Percentiles rank a stretch among this genome's conserved stretches.
Conservation (phyloP, 2,329 filamentous ascomycete species). For the Rhynchosporium secalis region DNA sequence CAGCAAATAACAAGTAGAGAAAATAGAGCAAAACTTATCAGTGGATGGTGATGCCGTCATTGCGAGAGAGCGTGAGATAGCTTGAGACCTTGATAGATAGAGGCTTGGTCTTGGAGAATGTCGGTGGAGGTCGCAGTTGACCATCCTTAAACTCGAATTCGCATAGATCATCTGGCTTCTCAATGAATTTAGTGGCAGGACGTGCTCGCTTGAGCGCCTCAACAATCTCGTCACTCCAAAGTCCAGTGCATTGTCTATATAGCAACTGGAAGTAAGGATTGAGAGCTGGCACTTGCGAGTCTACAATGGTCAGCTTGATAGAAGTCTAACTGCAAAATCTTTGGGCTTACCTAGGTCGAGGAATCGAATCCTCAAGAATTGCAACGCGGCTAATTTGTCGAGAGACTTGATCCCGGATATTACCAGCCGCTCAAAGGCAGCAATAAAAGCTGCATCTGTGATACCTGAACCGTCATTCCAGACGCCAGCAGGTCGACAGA, state of each 20-base stretch:
- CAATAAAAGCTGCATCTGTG: constrained; percentile 70
- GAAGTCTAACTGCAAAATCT: background rate
- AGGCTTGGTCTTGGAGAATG: constrained; percentile 34
- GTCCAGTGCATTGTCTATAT: constrained; percentile 61
- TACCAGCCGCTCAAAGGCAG: constrained; percentile 68
- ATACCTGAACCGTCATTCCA: constrained; percentile 70
- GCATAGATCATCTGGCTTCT: constrained; percentile 64
- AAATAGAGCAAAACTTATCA: constrained; percentile 13
- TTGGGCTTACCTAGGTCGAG: constrained; percentile 62
- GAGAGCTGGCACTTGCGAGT: constrained; percentile 67
- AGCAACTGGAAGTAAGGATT: constrained; percentile 72
- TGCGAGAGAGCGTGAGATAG: constrained; percentile 30
- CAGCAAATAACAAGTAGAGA: background rate
- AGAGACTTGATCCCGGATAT: constrained; percentile 62
- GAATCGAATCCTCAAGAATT: constrained; percentile 70
- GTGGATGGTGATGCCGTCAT: constrained; percentile 34
- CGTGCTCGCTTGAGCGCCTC: constrained; percentile 58
- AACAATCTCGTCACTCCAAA: constrained; percentile 72
- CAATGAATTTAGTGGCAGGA: constrained; percentile 58
- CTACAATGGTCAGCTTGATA: constrained; percentile 43
- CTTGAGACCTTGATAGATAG: constrained; percentile 38
- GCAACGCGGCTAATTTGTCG: constrained; percentile 56
- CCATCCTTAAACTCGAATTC: constrained; percentile 61
- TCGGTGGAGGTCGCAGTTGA: constrained; percentile 41
- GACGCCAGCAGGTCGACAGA: constrained; percentile 55